Conservation (phyloP, 2,329 filamentous ascomycete genomes). For the Penicillium sp. region DNA sequence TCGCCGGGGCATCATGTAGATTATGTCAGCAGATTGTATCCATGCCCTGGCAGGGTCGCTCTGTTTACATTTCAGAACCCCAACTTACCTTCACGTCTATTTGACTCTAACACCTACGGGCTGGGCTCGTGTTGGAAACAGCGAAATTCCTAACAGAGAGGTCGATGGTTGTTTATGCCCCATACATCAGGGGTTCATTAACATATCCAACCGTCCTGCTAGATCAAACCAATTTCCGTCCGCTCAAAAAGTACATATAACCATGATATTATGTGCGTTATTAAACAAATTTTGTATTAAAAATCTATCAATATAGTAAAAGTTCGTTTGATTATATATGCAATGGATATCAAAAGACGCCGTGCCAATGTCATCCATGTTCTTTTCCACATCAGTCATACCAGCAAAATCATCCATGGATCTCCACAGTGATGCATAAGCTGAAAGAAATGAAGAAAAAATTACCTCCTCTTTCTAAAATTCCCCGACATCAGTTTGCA, state of each 20-base stretch:
- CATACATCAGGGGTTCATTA: no score
- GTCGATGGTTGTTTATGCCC: background rate
- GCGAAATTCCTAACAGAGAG: background rate
- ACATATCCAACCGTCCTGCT: background rate
- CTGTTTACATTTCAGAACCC: background rate
- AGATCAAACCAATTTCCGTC: background rate
- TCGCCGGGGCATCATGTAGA: background rate
- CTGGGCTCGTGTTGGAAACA: background rate
- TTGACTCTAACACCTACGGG: no score
- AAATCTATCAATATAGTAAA: background rate
- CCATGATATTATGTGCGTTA: background rate
- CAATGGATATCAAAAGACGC: background rate
- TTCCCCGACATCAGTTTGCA: background rate
- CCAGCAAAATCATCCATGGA: background rate
- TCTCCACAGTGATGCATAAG: background rate
- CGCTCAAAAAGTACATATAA: background rate
- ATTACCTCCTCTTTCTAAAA: background rate
- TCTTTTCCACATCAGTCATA: conserved; percentile 7
- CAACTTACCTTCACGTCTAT: background rate
- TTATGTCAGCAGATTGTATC: conserved; percentile 5
- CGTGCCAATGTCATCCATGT: background rate
- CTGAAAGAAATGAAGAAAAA: background rate
- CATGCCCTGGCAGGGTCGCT: no score
- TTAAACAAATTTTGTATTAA: background rate
- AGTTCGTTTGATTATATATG: background rate